These are phyloP conservation scores for Fusarium pseudograminearum DNA, from an alignment of 2,329 filamentous ascomycete genomes.

Conservation along the genomic window DNA sequence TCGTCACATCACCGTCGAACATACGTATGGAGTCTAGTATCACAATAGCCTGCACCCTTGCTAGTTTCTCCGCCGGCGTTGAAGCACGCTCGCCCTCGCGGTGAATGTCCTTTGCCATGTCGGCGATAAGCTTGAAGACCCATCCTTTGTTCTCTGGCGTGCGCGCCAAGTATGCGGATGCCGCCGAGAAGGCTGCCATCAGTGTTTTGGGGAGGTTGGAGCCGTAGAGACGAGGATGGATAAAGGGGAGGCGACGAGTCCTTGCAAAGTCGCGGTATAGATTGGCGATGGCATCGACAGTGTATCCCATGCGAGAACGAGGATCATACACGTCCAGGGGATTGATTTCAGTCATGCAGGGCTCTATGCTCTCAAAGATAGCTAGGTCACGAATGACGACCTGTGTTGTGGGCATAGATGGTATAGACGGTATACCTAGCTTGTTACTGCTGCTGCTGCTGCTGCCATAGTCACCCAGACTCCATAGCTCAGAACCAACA, in stretches of 20 bases:
- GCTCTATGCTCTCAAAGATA: slow-evolving; percentile 39
- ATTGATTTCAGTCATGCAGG: slow-evolving; percentile 47
- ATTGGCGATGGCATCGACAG: slow-evolving; percentile 50
- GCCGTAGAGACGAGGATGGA: slow-evolving; percentile 59
- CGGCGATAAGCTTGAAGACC: slow-evolving; percentile 55
- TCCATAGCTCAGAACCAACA: slow-evolving; percentile 46
- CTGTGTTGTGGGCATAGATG: slow-evolving; percentile 34
- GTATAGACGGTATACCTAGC: slow-evolving; percentile 50
- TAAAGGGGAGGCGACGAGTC: slow-evolving; percentile 55
- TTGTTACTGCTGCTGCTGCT: slow-evolving; percentile 45
- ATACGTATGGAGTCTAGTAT: slow-evolving; percentile 58
- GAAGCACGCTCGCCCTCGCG: slow-evolving; percentile 50
- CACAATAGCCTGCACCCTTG: slow-evolving; percentile 58
- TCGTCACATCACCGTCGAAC: slow-evolving; percentile 58
- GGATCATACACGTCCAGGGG: slow-evolving; percentile 54
- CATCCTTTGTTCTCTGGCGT: slow-evolving; percentile 55
- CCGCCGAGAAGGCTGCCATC: slow-evolving; percentile 55
- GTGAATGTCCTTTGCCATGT: slow-evolving; percentile 54
- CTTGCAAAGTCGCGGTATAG: slow-evolving; percentile 53
- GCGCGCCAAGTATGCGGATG: slow-evolving; percentile 55
- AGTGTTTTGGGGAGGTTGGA: slow-evolving; percentile 55
- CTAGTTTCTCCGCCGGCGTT: slow-evolving; percentile 55
- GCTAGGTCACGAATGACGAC: slow-evolving; percentile 50
- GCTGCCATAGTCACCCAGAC: slow-evolving; percentile 40
- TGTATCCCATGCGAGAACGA: slow-evolving; percentile 52